Evolutionary conservation across 495 filamentous ascomycete species (phyloP), one percentile per base, ranked within the genome.

Genomic region (Aspergillus affinis): DNA sequence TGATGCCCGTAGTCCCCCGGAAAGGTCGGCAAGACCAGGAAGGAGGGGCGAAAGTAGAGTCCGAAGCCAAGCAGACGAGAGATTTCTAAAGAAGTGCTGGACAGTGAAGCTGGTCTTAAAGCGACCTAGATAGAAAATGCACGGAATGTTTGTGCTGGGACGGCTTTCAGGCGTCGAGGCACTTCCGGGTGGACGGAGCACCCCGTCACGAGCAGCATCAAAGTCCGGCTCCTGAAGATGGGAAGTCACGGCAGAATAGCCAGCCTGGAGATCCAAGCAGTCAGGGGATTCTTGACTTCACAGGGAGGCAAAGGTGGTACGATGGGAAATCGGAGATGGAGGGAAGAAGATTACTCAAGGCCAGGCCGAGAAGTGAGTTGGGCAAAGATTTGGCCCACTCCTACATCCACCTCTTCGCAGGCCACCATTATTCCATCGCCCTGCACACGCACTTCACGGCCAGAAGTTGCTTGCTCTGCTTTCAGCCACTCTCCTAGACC

Each of bases 341-440:
- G 32, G 51, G 36, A 41, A 41, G 36, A 41, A 41, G 36, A 41
- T 41, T 41, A 17, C 36, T 41, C 36, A 10, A 41, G 13, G 36
- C 36, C 36, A 41, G 36, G 36, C 36, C 36, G 36, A 41, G 36
- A 41, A 15, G 36, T 12, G 2, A 26, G 23, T 41, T 41, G 36
- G 36, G 36, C 36, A 41, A 41, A 15, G 36, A 41, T 17, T 41
- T 41, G 36, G 36, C 36, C 36, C 36, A 41, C 36, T 41, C 36
- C 36, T 41, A 41, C 36, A 41, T 41, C 54, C 59, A 45, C 29
- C 55, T 53, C 54, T 52, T 41, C 36, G 36, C 23, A 26, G 23
- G 23, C n/a, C n/a, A n/a, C n/a, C 23, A 26, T 26, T 26, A 26
- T 26, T 26, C 23, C 2, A 2, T 26, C 4, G 23, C 23, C 23